phyloP scores from a whole-genome alignment of 192 early-diverging fungal genomes.

The Mortierella alpina region DNA sequence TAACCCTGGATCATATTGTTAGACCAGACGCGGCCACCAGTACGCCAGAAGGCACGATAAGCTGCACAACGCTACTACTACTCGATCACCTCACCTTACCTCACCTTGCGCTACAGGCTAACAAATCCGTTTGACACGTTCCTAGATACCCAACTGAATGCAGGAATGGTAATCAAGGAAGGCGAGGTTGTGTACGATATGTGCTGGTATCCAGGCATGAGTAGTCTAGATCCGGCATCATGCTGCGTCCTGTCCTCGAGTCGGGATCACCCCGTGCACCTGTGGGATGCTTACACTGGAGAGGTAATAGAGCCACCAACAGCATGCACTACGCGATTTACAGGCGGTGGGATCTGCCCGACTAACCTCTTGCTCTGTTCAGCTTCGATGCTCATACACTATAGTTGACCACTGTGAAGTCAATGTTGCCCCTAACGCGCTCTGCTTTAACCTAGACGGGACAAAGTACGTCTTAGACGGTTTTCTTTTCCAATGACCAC shows the following conservation, averaged over 20 bases:
- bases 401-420: constrained; percentile 73
- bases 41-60: constrained; percentile 8
- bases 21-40: constrained; percentile 23
- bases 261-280: constrained; percentile 80
- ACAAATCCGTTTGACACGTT: background rate
- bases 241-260: constrained; percentile 72
- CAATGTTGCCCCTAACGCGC: constrained; percentile 71
- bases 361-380: background rate
- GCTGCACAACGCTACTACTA: too few species aligned
- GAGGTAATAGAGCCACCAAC: constrained; percentile 46
- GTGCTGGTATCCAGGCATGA: constrained; percentile 73
- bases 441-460: constrained; percentile 77
- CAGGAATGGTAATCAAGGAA: constrained; percentile 40
- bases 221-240: constrained; percentile 63
- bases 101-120: background rate
- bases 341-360: too few species aligned
- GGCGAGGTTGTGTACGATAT: constrained; percentile 72
- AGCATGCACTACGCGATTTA: too few species aligned
- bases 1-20: background rate
- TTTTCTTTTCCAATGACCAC: background rate
- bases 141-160: constrained; percentile 40
- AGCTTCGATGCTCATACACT: constrained; percentile 74
- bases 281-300: constrained; percentile 78
- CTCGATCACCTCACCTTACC: too few species aligned
- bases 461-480: constrained; percentile 59